Conservation (phyloP, 306 rosid species). For the Vigna angularis region DNA sequence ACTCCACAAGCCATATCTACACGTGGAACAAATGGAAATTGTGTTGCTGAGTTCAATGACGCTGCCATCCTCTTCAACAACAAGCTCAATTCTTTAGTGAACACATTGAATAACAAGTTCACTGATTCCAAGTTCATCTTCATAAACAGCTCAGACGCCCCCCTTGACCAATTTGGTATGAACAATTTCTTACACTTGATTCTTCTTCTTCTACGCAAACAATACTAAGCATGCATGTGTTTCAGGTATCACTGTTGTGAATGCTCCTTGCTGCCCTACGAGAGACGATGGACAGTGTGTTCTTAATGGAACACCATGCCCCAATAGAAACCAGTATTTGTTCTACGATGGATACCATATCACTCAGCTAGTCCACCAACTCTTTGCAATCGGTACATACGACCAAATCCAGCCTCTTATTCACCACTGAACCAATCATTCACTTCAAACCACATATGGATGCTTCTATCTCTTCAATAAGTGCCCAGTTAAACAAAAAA, state of each 20-base stretch:
- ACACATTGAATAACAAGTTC: constrained; percentile 19
- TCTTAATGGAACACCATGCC: constrained; percentile 38
- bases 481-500: not conserved
- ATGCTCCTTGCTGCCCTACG: constrained; percentile 46
- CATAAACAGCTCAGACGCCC: not conserved
- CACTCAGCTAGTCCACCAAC: constrained; percentile 25
- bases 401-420: not conserved
- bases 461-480: not conserved
- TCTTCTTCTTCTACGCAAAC: too few species aligned
- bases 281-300: constrained; percentile 43
- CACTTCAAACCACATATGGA: not conserved
- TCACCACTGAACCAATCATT: not conserved
- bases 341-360: constrained; percentile 61
- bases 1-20: constrained; percentile 35
- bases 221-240: not conserved
- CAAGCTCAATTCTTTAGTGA: constrained; percentile 40
- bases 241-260: constrained; percentile 48
- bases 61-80: constrained; percentile 41
- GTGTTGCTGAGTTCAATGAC: constrained; percentile 39
- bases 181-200: too few species aligned
- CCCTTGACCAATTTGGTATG: not conserved
- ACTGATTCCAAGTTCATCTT: constrained; percentile 43
- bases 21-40: constrained; percentile 24
- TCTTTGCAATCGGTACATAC: constrained; percentile 21
- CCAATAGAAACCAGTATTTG: constrained; percentile 45